Base-by-base conservation (phyloP, 2,329 filamentous ascomycete genomes). In the Verticillium dahliae region DNA sequence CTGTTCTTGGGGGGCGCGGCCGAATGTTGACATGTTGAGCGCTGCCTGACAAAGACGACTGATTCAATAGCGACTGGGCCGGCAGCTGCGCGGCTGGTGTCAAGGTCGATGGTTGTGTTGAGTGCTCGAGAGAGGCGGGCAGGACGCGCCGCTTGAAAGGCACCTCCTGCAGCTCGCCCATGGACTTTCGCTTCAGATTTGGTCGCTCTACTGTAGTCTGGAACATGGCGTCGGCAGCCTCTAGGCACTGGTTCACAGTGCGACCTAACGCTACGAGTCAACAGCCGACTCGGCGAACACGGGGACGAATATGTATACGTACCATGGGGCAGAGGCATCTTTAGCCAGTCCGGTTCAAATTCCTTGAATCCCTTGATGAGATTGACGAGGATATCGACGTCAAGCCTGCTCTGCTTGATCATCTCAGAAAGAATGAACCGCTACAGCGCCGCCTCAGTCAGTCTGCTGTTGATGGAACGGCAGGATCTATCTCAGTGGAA, bases 361-460 rank as follows among this genome's bases (percentile, higher is more conserved):
- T 71, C 62, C 78, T 68, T 77, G 60, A 80, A 15, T 70, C 71
- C 62, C 78, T 68, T 77, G 66, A 85, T 74, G 62, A 86, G 83
- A 13, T 73, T 71, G 31, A 79, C 76, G 37, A 86, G 70, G 15
- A 70, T 70, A 9, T 74, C 69, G 22, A 83, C 69, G 60, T 83
- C 78, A 62, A 85, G 71, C 35, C 76, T 71, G 73, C 82, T 85
- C 62, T 76, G 76, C 67, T 85, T 85, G 71, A 86, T 80, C 67
- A 85, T 82, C 71, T 86, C 83, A 62, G 77, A 80, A 60, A 85
- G 76, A 62, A 85, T 73, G 69, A 84, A 84, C 63, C 82, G 81
- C 83, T 85, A 68, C 14, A 56, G 63, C 56, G 6, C 1, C 27
- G 9, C 31, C 31, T 10, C 5, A 14, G 58, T 66, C n/a, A 50